Conservation (phyloP, 257 asterid species). For the Rehmannia glutinosa region DNA sequence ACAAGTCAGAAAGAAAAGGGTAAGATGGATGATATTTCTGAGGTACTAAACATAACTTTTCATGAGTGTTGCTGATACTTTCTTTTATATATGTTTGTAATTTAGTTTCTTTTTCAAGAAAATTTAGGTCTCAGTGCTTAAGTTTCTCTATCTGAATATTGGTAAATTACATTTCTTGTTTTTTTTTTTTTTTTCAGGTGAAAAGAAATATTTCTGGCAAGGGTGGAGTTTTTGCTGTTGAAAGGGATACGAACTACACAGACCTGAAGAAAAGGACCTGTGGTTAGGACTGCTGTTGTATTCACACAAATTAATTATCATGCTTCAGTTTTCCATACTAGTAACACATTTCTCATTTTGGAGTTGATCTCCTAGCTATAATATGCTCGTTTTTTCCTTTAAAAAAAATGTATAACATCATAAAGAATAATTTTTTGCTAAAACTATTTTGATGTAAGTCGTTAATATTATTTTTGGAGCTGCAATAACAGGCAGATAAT, state of each 20-base stretch:
- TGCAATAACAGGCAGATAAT: no score
- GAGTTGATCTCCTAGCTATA: no score
- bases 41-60: conserved; percentile 23
- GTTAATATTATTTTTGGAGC: no score
- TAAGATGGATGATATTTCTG: conserved; percentile 24
- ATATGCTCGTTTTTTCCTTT: no score
- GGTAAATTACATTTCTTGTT: not conserved
- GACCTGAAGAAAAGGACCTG: conserved; percentile 39
- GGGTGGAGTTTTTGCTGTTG: conserved; percentile 15
- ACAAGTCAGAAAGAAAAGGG: conserved; percentile 34
- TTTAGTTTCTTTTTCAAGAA: not conserved
- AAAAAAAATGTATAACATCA: not conserved
- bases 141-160: no score
- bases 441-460: not conserved
- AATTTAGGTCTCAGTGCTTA: not conserved
- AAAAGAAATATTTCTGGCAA: conserved; percentile 25
- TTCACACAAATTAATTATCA: conserved; percentile 5
- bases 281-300: conserved; percentile 27
- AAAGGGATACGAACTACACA: conserved; percentile 18
- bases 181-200: conserved; percentile 20
- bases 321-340: not conserved
- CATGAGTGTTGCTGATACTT: not conserved
- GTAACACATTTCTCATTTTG: not conserved
- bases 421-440: not conserved
- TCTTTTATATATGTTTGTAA: no score